Base-by-base conservation (phyloP, 139 green algal species). In the Parachlorella kessleri region DNA sequence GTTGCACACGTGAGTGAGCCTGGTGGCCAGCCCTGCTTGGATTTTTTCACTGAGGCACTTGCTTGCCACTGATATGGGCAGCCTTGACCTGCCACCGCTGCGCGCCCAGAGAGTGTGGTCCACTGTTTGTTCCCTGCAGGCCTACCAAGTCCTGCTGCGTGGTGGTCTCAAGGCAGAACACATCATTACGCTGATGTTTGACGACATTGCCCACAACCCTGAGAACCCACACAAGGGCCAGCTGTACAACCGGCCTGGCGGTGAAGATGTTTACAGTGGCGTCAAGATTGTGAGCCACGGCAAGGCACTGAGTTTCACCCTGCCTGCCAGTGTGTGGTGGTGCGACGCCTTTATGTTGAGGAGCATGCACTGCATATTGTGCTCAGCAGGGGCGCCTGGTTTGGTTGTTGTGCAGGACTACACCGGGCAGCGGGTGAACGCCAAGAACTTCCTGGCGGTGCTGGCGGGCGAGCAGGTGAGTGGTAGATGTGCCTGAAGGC, bases 231-330 rank as follows among this genome's bases (percentile, higher is more conserved):
- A 88, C 73, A 91, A 88, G 2, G 93, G 94, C 26, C 84, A 92
- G 73, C 83, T 99, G 3, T 98, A 97, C 87, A 99, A 99, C 85
- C n/a, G 70, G 9, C 95, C 96, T 39, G 87, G 86, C 36, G 96
- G 96, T 0, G 69, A 70, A 2, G 90, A 99, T 70, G 92, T 99
- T 28, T 98, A 98, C 72, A 42, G 54, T 2, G 96, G 95, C 35
- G 80, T 97, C 21, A 72, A 72, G 26, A 90, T 93, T 24, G 83
- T 89, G 55, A 86, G 76, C 36, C 24, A 24, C 23, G 0, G 14
- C 35, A 63, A 10, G 9, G 37, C 24, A 4, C 3, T 6, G 69
- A 21, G 39, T 82, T n/a, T n/a, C 28, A 39, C 39, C 3, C 10
- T 40, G 5, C 8, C 26, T 55, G 9, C 41, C 9, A 8, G 35